These are phyloP conservation scores for Recurvomyces mirabilis DNA, from an alignment of 495 filamentous ascomycete genomes.

Conservation along the genomic window DNA sequence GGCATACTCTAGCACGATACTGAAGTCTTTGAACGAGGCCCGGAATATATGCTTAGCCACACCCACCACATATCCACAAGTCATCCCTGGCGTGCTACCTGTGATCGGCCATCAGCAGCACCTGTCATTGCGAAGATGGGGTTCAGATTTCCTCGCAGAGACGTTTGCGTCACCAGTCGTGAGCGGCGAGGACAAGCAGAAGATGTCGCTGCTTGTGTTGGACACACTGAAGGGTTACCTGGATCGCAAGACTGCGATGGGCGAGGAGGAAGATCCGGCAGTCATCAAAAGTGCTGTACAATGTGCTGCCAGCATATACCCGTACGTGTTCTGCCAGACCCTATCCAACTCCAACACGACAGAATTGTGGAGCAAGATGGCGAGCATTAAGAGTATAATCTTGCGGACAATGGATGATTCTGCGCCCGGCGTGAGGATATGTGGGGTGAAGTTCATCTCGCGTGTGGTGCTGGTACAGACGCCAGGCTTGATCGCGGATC, in stretches of 20 bases:
- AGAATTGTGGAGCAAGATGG: slow-evolving; percentile 75
- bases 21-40: slow-evolving; percentile 74
- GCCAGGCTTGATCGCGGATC: slow-evolving; percentile 67
- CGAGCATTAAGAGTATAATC: slow-evolving; percentile 77
- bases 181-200: slow-evolving; percentile 59
- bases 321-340: slow-evolving; percentile 78
- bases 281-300: slow-evolving; percentile 77
- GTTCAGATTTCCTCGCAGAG: slow-evolving; percentile 89
- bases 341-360: slow-evolving; percentile 66
- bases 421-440: slow-evolving; percentile 63
- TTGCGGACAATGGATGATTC: slow-evolving; percentile 79
- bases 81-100: slow-evolving; percentile 79
- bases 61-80: slow-evolving; percentile 71
- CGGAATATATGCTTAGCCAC: slow-evolving; percentile 79
- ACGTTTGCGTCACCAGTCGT: slow-evolving; percentile 82
- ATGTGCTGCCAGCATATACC: slow-evolving; percentile 79
- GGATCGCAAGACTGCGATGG: slow-evolving; percentile 42
- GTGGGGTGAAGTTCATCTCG: slow-evolving; percentile 95
- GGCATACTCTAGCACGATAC: too few species aligned
- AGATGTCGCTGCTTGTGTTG: slow-evolving; percentile 57
- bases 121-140: slow-evolving; percentile 86
- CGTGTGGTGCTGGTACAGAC: slow-evolving; percentile 87
- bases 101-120: slow-evolving; percentile 66
- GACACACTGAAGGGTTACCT: slow-evolving; percentile 63
- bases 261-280: slow-evolving; percentile 49